Conservation (phyloP, 768 basidiomycete genomes). For the Amanita exitialis region DNA sequence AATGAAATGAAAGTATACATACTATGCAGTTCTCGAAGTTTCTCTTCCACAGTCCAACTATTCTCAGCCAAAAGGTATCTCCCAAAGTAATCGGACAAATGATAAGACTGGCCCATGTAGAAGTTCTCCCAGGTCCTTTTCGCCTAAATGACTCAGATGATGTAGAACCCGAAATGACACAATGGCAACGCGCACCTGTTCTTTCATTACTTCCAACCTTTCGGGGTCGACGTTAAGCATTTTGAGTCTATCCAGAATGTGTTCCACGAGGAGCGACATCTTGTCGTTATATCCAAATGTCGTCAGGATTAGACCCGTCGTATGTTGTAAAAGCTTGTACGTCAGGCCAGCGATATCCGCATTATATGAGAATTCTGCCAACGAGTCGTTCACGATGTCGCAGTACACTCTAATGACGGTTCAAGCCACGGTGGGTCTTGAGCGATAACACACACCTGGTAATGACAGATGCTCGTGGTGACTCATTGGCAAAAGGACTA, state of each 20-base stretch:
- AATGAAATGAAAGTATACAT: conserved; percentile 19
- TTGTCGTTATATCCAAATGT: conserved; percentile 92
- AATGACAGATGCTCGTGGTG: conserved; percentile 63
- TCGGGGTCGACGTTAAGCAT: conserved; percentile 54
- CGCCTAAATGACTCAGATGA: conserved; percentile 31
- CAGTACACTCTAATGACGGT: conserved; percentile 52
- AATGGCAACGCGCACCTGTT: conserved; percentile 45
- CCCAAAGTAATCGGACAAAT: conserved; percentile 66
- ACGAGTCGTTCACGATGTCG: conserved; percentile 79
- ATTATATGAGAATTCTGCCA: conserved; percentile 87
- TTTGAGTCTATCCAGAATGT: conserved; percentile 63
- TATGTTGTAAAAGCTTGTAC: conserved; percentile 56
- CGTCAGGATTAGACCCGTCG: conserved; percentile 56
- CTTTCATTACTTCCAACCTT: conserved; percentile 72
- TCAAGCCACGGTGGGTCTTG: not conserved
- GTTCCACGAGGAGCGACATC: conserved; percentile 58
- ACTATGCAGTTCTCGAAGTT: conserved; percentile 67
- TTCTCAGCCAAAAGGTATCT: conserved; percentile 61
- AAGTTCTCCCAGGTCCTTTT: conserved; percentile 81
- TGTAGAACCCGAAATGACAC: not conserved
- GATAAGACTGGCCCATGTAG: conserved; percentile 75
- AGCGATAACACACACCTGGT: conserved; percentile 40
- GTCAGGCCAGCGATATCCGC: conserved; percentile 85
- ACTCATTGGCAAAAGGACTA: conserved; percentile 49
- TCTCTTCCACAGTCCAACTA: conserved; percentile 72